Base-by-base conservation (phyloP, 495 filamentous ascomycete genomes). In the Aspergillus baeticus region DNA sequence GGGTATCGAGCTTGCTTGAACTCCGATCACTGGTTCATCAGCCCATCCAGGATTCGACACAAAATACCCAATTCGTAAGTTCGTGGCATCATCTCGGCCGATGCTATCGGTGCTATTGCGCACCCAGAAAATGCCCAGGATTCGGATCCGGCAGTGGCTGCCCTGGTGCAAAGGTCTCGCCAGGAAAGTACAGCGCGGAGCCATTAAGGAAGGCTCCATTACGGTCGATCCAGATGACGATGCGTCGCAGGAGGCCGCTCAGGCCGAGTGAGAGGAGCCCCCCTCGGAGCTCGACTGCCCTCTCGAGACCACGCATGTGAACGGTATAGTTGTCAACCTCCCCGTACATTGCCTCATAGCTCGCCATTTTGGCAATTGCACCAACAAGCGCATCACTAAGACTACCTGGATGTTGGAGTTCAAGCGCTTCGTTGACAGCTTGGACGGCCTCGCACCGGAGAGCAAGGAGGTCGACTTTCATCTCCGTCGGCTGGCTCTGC, bases 311-410 rank as follows among this genome's bases (percentile, higher is more conserved):
- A 18, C 60, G 62, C 76, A 77, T 78, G 54, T 78, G 74, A 11
- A 73, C 67, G 13, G 62, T 42, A 43, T 69, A 77, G 29, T 57
- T 59, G 1, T 67, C 55, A n/a, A 66, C 50, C 33, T 49, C 58
- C 2, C 73, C 75, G 61, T 73, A 77, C 64, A 76, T 75, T 31
- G 75, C 73, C 51, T 79, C 76, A 47, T 77, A 79, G 48, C 66
- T 72, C 7, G 73, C 76, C 74, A 79, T 73, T 45, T 79, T 79
- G 15, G 71, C 73, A n/a, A 78, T 72, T 2, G 75, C 74, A 18
- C 71, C 74, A 31, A 78, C 66, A 20, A 78, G 34, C 8, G 70
- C 67, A 51, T 77, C 74, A 33, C 54, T 60, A 10, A 61, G 34
- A 15, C 22, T 20, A 10, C 45, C 46, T 5, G 51, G 29, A 5